A percentile compares a stretch with the other conserved stretches of the same genome.
These are phyloP conservation scores for Ambrosia artemisiifolia DNA, from an alignment of 129 eudicot species.

Conservation along the genomic window DNA sequence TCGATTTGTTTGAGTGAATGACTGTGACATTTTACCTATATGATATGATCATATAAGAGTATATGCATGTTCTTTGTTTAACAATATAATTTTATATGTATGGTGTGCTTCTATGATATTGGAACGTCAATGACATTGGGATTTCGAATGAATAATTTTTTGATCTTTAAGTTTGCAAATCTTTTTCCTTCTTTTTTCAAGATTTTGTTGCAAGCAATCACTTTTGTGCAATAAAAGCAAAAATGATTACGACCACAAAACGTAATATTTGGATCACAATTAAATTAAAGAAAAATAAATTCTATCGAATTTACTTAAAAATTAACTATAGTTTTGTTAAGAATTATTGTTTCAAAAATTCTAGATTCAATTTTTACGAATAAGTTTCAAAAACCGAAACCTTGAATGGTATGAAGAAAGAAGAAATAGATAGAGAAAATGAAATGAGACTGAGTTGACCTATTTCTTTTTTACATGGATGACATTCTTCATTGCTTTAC, in stretches of 20 bases:
- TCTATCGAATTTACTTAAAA: background rate
- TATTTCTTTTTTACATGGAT: too few relatives aligned
- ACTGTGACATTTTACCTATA: background rate
- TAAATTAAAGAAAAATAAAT: too few relatives aligned
- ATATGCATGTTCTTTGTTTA: background rate
- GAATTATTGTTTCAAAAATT: too few relatives aligned
- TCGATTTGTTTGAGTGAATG: constrained; percentile 43
- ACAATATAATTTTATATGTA: background rate
- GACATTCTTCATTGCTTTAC: too few relatives aligned
- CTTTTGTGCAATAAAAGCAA: background rate
- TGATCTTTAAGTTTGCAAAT: background rate
- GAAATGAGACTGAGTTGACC: background rate
- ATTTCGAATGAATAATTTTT: constrained; percentile 3
- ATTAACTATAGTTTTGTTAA: too few relatives aligned
- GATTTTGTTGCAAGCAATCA: background rate
- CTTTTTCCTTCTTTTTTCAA: background rate
- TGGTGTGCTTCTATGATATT: constrained; percentile 10
- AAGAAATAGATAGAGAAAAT: too few relatives aligned
- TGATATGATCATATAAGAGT: background rate
- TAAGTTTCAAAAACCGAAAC: background rate
- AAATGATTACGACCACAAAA: background rate
- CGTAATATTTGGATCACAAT: background rate
- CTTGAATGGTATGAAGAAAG: background rate
- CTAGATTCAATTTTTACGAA: background rate
- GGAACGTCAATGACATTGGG: background rate